These are phyloP conservation scores for Trypanosoma caninum DNA, from an alignment of 208 protist species.

Conservation along the genomic window DNA sequence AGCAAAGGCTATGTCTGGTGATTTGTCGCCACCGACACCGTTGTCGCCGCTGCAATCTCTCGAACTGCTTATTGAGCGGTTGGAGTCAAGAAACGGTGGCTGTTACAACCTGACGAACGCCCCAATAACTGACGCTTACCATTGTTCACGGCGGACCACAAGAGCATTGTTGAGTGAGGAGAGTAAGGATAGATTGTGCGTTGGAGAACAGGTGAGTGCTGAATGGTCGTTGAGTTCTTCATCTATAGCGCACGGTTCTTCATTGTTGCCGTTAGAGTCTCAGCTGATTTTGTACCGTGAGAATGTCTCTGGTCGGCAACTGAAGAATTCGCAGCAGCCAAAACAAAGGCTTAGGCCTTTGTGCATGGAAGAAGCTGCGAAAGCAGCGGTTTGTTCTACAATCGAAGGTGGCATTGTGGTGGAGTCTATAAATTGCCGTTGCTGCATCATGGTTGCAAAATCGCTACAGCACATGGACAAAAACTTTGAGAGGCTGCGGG, in stretches of 20 bases:
- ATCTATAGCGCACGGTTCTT: no score
- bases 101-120: neutral
- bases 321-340: neutral
- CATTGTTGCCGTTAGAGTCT: conserved; percentile 6
- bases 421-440: neutral
- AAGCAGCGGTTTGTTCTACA: no score
- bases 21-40: no score
- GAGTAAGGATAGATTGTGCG: no score
- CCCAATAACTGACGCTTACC: neutral
- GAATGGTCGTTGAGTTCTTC: no score
- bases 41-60: conserved; percentile 32
- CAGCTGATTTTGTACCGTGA: conserved; percentile 19
- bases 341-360: neutral
- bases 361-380: neutral
- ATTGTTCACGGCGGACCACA: neutral
- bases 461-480: conserved; percentile 7
- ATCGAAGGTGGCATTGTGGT: neutral
- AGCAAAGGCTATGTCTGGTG: neutral
- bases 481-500: conserved; percentile 2
- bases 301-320: neutral
- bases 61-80: conserved; percentile 23
- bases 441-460: conserved; percentile 25
- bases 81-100: conserved; percentile 18
- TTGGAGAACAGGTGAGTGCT: no score
- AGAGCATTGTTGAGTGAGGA: no score